Evolutionary conservation across 2,329 filamentous ascomycete species (phyloP), one percentile per base, ranked within the genome.

Genomic region (Colletotrichum sp.): DNA sequence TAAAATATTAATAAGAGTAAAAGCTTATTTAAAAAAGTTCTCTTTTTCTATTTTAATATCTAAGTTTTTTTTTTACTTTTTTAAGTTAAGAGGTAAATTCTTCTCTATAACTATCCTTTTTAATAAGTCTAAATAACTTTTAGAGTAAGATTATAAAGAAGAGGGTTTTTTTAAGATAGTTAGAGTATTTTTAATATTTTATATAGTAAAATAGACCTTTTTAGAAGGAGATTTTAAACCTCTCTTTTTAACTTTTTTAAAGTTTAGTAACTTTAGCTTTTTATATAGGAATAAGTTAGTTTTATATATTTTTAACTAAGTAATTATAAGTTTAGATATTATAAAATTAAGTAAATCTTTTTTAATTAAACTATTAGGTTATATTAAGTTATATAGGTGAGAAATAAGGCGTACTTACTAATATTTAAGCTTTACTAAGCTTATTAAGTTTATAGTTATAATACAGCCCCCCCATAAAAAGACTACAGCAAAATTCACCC

Each of bases 161-260:
- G 4, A 30, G 1, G 6, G 21, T 7, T 7, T 57, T 57, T 57
- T 57, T 57, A 57, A 16, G 0, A 57, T 57, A 57, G 0, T 57
- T 57, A 57, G 4, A 21, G 1, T 57, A 15, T 57, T 0, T 16
- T 57, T 57, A 57, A 57, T 57, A 57, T 57, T 1, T 57, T 57
- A 57, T 57, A 57, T 57, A 57, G 10, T 57, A 7, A 57, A 57
- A 57, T 57, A 57, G 0, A 57, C 21, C 1, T 57, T 57, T 1
- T 57, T 26, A 57, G 0, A 26, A 24, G 2, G 5, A 57, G 1
- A 9, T 0, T 57, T 26, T 57, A 57, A 2, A 5, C 2, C 2
- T 57, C 24, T 57, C 0, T 24, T 57, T 3, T 57, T 57, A 57
- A 57, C 3, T 15, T 26, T 57, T 13, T 1, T 57, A 57, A 16